Percentiles rank a stretch among this genome's conserved stretches.
phyloP scores from a whole-genome alignment of 345 rosid species.

The Populus simonii region DNA sequence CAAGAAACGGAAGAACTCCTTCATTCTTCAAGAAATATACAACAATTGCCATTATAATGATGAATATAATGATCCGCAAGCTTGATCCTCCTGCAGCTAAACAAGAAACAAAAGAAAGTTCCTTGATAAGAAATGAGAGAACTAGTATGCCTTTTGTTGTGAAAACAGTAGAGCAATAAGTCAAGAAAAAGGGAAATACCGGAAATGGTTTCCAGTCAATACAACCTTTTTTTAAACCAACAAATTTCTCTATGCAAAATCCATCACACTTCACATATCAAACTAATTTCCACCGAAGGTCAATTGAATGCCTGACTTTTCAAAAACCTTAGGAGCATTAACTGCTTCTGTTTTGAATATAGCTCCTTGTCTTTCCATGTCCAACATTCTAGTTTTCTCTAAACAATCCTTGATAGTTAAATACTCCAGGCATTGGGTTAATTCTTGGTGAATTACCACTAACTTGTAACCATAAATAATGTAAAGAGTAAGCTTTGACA shows the following conservation, averaged over 20 bases:
- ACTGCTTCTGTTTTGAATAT: background rate
- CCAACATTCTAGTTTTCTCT: background rate
- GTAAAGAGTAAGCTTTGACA: background rate
- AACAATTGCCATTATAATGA: constrained; percentile 39
- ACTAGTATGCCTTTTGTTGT: background rate
- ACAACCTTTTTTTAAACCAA: background rate
- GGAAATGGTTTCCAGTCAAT: background rate
- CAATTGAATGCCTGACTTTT: background rate
- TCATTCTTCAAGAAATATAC: constrained; percentile 34
- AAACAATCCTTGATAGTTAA: background rate
- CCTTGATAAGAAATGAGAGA: background rate
- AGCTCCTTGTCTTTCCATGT: background rate
- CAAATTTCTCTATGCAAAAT: background rate
- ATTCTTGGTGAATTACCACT: background rate
- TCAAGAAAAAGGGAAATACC: background rate
- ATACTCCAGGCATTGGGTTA: background rate
- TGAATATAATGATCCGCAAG: constrained; percentile 36
- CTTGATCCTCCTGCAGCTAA: constrained; percentile 38
- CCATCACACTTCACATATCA: background rate
- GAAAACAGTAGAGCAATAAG: too few species aligned
- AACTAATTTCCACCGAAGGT: background rate
- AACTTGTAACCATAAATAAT: background rate
- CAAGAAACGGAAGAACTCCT: constrained; percentile 13
- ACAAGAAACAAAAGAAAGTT: background rate
- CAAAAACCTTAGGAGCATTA: background rate